Evolutionary conservation across 768 basidiomycete genomes (phyloP), one percentile per base, ranked within the genome.

Genomic region (Leccinum longicurvipes): DNA sequence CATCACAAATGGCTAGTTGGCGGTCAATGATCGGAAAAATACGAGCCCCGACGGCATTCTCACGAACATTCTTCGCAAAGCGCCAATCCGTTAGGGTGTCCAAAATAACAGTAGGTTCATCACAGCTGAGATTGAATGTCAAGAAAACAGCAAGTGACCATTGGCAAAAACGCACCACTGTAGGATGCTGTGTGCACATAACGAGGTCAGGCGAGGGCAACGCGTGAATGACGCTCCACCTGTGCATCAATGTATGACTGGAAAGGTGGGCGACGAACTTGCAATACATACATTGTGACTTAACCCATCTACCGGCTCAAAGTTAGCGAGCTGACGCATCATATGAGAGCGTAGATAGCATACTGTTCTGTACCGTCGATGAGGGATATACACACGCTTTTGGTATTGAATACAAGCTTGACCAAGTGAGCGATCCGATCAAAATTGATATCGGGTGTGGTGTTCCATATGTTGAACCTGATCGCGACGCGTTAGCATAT

Each of bases 351-450:
- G 51, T 36, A 51, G 21, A 53, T 15, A 52, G 68, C 87, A 72
- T 73, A 91, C 88, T 92, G 89, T 56, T 90, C 87, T 42, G 85
- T 83, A 12, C 84, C 85, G 67, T 96, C 93, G n/a, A 93, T 79
- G 34, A 96, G 74, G 8, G 87, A 83, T 21, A 98, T 89, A 23
- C 84, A 70, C 2, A 95, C 93, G 14, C 89, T 86, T 67, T 90
- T 91, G 2, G 93, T 90, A 65, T 81, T 89, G 72, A 98, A 98
- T 7, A 98, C 95, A 39, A 97, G 76, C 73, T 95, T 95, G 39
- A 89, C 90, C 25, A 98, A 81, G 69, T 96, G 93, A 15, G 87
- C 91, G 60, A 97, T 95, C 17, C 95, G 83, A 71, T 97, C 94
- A 67, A 98, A 97, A 68, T 96, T 95, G 59, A 83, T 76, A 68